Conservation (phyloP, 2,329 filamentous ascomycete species). For the Alternaria triticimaculans region DNA sequence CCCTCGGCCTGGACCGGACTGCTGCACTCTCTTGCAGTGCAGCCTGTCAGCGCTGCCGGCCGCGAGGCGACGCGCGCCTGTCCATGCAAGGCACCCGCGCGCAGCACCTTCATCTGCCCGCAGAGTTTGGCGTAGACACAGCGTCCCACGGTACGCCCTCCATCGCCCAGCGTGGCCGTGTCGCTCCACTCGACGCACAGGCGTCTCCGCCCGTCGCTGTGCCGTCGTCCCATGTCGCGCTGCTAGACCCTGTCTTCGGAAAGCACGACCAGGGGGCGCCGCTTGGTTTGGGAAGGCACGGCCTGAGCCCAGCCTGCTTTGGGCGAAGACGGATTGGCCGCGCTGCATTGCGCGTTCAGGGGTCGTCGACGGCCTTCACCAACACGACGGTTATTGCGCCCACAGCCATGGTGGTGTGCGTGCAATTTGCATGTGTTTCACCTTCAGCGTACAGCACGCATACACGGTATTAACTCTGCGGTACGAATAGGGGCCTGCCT, state of each 20-base stretch:
- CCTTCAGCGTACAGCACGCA: conserved; percentile 4
- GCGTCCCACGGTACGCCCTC: background rate
- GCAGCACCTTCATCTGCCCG: background rate
- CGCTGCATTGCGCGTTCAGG: conserved; percentile 18
- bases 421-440: conserved; percentile 29
- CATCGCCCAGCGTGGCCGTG: background rate
- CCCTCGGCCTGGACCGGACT: conserved; percentile 15
- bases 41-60: background rate
- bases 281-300: conserved; percentile 28
- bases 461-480: conserved; percentile 4
- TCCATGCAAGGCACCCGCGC: conserved; percentile 18
- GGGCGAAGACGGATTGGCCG: conserved; percentile 7
- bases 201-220: conserved; percentile 3
- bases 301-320: conserved; percentile 19
- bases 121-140: background rate
- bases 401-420: conserved; percentile 12
- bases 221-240: conserved; percentile 7
- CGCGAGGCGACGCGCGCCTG: background rate
- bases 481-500: conserved; percentile 17
- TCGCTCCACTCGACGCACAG: conserved; percentile 1
- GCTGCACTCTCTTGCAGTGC: conserved; percentile 1
- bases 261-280: conserved; percentile 17
- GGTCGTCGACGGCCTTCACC: conserved; percentile 10
- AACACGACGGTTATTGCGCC: conserved; percentile 11
- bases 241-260: conserved; percentile 15